A percentile compares a stretch with the other conserved stretches of the same genome.
Evolutionary conservation across 306 rosid species (phyloP).

Genomic region (Coriaria nepalensis): DNA sequence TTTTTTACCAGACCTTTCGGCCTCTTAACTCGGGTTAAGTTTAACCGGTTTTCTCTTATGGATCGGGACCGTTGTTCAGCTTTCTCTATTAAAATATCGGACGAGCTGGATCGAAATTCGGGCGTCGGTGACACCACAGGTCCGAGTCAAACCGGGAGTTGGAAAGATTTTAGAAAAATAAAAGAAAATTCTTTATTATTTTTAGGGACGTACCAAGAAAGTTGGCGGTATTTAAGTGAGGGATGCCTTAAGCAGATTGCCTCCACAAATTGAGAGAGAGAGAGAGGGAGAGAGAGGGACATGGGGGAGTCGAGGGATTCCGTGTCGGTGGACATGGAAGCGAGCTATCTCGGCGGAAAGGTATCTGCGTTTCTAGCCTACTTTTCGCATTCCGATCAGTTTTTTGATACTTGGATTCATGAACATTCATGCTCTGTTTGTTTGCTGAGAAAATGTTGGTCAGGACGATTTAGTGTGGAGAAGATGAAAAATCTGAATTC

Average conservation of each 20-base stretch:
- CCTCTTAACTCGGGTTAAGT: slow-evolving; percentile 57
- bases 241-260: slow-evolving; percentile 15
- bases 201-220: not conserved
- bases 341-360: slow-evolving; percentile 56
- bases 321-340: slow-evolving; percentile 75
- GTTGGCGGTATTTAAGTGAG: slow-evolving; percentile 23
- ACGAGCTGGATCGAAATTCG: slow-evolving; percentile 9
- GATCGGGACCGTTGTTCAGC: slow-evolving; percentile 15
- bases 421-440: not conserved
- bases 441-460: slow-evolving; percentile 16
- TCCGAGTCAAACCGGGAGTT: slow-evolving; percentile 31
- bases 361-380: slow-evolving; percentile 30
- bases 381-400: not conserved
- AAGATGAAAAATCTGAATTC: too few relatives aligned
- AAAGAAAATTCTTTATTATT: not conserved
- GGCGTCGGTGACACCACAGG: slow-evolving; percentile 89
- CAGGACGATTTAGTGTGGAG: not conserved
- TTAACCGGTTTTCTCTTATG: slow-evolving; percentile 21
- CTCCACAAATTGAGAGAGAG: slow-evolving; percentile 1
- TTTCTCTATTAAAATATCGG: not conserved
- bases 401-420: not conserved
- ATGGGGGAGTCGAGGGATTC: slow-evolving; percentile 77
- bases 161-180: slow-evolving; percentile 2
- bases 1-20: slow-evolving; percentile 36
- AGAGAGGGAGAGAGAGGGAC: slow-evolving; percentile 10